Percentiles rank a stretch among this genome's conserved stretches.
Evolutionary conservation across 495 filamentous ascomycete species (phyloP).

Genomic region (Lophiotrema nucula): DNA sequence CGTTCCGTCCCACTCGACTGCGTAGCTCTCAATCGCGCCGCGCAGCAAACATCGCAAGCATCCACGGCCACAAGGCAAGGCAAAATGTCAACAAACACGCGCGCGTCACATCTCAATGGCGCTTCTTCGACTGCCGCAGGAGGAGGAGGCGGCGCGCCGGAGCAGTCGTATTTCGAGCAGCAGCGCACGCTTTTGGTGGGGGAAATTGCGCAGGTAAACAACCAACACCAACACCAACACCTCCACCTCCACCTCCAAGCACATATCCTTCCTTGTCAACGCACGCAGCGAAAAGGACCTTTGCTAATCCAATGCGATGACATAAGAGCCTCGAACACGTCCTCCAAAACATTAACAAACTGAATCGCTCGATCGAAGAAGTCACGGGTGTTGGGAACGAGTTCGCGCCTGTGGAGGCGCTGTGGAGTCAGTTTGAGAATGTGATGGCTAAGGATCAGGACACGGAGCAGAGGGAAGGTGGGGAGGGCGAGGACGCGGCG

Average conservation of each 20-base stretch:
- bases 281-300: neutral
- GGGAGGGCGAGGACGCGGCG: slow-evolving; percentile 4
- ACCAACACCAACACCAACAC: too few species aligned
- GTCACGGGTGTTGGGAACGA: slow-evolving; percentile 95
- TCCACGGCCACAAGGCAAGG: too few species aligned
- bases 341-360: slow-evolving; percentile 90
- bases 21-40: too few species aligned
- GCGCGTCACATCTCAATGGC: too few species aligned
- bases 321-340: slow-evolving; percentile 84
- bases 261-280: too few species aligned
- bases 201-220: slow-evolving; percentile 72
- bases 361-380: slow-evolving; percentile 89
- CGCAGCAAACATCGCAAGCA: too few species aligned
- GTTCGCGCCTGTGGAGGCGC: slow-evolving; percentile 90
- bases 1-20: too few species aligned
- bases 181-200: slow-evolving; percentile 74
- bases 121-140: too few species aligned
- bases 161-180: slow-evolving; percentile 63
- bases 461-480: slow-evolving; percentile 22
- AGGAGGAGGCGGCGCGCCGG: too few species aligned
- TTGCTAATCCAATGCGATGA: neutral
- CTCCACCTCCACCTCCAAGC: neutral
- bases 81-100: too few species aligned
- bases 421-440: slow-evolving; percentile 96
- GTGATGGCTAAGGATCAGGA: slow-evolving; percentile 73